Evolutionary conservation across 2,329 filamentous ascomycete genomes (phyloP).

Genomic region (Colletotrichum higginsianum): DNA sequence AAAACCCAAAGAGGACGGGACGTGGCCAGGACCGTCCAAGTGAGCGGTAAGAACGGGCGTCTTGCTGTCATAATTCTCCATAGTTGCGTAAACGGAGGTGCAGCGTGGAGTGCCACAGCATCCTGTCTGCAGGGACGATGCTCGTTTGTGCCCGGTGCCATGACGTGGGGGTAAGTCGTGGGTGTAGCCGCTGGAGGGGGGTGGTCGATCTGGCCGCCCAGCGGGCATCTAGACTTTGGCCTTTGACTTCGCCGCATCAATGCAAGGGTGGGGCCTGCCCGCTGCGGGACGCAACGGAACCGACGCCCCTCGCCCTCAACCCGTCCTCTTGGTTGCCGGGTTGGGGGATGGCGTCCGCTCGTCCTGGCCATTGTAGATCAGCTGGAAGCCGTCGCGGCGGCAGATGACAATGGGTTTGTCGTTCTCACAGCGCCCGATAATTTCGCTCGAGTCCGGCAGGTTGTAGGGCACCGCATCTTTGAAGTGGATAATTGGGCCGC

Average conservation of each 20-base stretch:
- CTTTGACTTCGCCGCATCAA: constrained; percentile 40
- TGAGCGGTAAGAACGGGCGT: constrained; percentile 25
- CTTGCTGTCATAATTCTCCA: constrained; percentile 31
- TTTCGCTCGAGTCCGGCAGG: constrained; percentile 51
- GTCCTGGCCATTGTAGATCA: constrained; percentile 46
- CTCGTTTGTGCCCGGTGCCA: constrained; percentile 36
- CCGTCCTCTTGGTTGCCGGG: constrained; percentile 26
- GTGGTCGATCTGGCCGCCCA: constrained; percentile 3
- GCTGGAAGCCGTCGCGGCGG: constrained; percentile 52
- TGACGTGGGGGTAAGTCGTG: constrained; percentile 33
- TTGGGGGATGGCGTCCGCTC: constrained; percentile 35
- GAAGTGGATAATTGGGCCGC: constrained; percentile 63
- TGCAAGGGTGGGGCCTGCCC: constrained; percentile 36
- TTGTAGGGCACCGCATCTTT: constrained; percentile 51
- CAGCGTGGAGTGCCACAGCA: not conserved
- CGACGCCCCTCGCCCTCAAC: constrained; percentile 25
- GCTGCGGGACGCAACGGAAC: constrained; percentile 32
- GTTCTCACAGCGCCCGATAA: constrained; percentile 55
- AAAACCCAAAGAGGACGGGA: constrained; percentile 23
- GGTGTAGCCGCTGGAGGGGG: constrained; percentile 1
- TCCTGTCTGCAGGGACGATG: constrained; percentile 32
- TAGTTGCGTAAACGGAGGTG: constrained; percentile 10
- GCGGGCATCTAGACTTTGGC: constrained; percentile 34
- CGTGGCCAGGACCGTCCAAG: constrained; percentile 16
- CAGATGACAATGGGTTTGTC: constrained; percentile 58